Percentiles rank a stretch among this genome's conserved stretches.
Conservation (phyloP, 1,284 basidiomycete species). For the Rhodotorula sp. region DNA sequence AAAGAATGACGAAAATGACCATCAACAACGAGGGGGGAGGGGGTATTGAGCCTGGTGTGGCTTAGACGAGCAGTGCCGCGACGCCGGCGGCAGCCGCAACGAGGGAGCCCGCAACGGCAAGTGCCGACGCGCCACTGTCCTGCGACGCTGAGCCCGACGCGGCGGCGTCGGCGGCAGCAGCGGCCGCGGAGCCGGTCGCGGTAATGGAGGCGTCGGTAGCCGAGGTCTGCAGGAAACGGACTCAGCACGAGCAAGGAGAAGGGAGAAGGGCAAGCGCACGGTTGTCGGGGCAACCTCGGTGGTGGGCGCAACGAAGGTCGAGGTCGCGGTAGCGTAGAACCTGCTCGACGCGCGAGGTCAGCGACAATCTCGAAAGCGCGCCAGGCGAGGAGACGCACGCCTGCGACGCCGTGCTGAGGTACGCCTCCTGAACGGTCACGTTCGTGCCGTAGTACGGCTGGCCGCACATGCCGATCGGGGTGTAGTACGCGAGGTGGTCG, state of each 20-base stretch:
- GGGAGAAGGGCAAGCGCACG: neutral
- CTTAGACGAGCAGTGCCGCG: neutral
- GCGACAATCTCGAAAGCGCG: neutral
- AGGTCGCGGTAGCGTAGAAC: conserved; percentile 38
- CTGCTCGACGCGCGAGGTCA: neutral
- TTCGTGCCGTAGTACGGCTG: conserved; percentile 20
- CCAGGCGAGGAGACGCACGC: neutral
- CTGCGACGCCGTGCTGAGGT: conserved; percentile 13
- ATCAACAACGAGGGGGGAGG: neutral
- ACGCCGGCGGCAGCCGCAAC: neutral
- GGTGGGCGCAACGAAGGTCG: conserved; percentile 24
- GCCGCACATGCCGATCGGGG: conserved; percentile 31
- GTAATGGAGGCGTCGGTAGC: conserved; percentile 5
- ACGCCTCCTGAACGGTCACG: conserved; percentile 22
- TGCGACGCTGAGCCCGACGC: neutral
- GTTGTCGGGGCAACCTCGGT: neutral
- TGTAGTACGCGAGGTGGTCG: conserved; percentile 44
- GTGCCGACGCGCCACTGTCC: neutral
- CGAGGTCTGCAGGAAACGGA: conserved; percentile 17
- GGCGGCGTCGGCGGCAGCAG: neutral
- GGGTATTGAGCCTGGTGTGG: neutral
- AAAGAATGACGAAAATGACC: neutral
- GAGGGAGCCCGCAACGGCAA: neutral
- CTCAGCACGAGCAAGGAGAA: conserved; percentile 12
- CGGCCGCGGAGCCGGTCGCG: neutral